Evolutionary conservation across 495 filamentous ascomycete genomes (phyloP).

Genomic region (Hyaloscypha finlandica): DNA sequence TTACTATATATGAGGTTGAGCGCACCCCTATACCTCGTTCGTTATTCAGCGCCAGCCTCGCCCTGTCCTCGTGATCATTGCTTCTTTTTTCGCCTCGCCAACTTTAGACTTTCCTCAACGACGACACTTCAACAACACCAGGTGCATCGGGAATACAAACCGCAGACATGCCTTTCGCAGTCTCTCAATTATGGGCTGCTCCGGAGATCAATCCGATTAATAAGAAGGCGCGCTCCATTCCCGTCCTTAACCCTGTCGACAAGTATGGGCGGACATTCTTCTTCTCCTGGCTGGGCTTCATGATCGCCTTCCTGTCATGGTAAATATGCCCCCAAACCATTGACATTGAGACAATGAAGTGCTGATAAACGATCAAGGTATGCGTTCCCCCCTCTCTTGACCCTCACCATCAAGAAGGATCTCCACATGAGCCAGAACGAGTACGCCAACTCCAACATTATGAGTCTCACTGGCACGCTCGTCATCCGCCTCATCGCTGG

Average conservation of each 20-base stretch:
- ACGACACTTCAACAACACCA: background rate
- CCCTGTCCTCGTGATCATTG: slow-evolving; percentile 2
- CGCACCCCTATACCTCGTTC: background rate
- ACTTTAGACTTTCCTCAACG: background rate
- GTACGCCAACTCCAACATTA: slow-evolving; percentile 87
- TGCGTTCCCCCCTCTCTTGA: slow-evolving; percentile 73
- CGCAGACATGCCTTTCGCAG: slow-evolving; percentile 43
- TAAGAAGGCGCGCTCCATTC: slow-evolving; percentile 77
- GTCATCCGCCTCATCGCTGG: slow-evolving; percentile 86
- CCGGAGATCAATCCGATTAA: slow-evolving; percentile 73
- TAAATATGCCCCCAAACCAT: slow-evolving; percentile 38
- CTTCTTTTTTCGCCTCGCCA: slow-evolving; percentile 9
- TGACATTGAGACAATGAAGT: slow-evolving; percentile 2
- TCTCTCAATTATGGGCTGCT: slow-evolving; percentile 54
- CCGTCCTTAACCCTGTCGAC: slow-evolving; percentile 75
- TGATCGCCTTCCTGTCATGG: slow-evolving; percentile 94
- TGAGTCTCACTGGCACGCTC: slow-evolving; percentile 82
- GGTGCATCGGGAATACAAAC: background rate
- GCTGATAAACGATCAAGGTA: slow-evolving; percentile 20
- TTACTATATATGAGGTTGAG: background rate
- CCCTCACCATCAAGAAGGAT: slow-evolving; percentile 74
- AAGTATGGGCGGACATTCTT: slow-evolving; percentile 87
- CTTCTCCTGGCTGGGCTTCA: slow-evolving; percentile 92
- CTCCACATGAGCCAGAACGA: slow-evolving; percentile 69
- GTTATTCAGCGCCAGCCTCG: slow-evolving; percentile 4